Conservation (phyloP, 2,329 filamentous ascomycete species). For the Venturia aucupariae region DNA sequence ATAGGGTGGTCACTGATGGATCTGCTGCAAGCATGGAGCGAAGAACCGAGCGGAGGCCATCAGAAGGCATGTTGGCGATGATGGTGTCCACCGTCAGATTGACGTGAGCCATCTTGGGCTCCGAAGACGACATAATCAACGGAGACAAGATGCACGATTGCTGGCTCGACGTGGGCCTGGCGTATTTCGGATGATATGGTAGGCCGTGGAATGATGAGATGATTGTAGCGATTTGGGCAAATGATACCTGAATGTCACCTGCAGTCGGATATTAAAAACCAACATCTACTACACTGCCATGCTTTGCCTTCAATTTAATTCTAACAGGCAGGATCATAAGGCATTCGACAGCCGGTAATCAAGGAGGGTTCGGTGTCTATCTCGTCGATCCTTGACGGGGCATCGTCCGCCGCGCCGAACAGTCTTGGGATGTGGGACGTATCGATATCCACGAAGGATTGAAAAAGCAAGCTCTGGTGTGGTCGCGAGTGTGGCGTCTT, state of each 20-base stretch:
- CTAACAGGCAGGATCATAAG: too few species aligned
- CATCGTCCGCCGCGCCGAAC: not conserved
- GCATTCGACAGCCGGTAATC: not conserved
- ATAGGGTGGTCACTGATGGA: constrained; percentile 24
- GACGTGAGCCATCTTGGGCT: constrained; percentile 30
- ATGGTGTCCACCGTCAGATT: constrained; percentile 41
- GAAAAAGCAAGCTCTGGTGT: not conserved
- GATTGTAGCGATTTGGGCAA: not conserved
- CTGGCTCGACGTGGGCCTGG: too few species aligned
- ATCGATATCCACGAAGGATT: not conserved
- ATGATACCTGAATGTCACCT: not conserved
- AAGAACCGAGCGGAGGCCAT: constrained; percentile 33
- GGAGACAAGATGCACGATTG: too few species aligned
- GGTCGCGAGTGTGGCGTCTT: not conserved
- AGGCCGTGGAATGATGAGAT: not conserved
- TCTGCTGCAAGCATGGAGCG: constrained; percentile 25
- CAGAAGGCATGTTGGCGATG: constrained; percentile 34
- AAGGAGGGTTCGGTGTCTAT: not conserved
- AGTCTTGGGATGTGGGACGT: not conserved
- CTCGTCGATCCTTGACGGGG: not conserved
- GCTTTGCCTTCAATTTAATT: too few species aligned
- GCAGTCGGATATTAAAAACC: not conserved
- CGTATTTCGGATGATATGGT: not conserved
- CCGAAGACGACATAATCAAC: not conserved
- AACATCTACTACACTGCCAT: not conserved